Conservation (phyloP, 768 basidiomycete genomes). For the Calocera cornea region DNA sequence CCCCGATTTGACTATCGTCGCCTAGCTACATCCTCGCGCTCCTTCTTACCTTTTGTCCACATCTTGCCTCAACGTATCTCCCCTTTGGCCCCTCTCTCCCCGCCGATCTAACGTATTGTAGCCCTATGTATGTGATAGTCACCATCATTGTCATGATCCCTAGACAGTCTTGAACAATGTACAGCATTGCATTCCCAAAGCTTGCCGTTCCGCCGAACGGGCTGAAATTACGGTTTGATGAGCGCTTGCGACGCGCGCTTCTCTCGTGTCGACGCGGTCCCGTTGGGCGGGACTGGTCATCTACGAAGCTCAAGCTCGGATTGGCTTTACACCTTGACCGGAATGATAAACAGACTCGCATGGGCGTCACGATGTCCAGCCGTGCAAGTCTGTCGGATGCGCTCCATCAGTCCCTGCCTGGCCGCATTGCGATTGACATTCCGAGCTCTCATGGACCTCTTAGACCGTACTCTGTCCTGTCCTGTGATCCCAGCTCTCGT, state of each 20-base stretch:
- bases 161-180: conserved; percentile 6
- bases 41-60: background rate
- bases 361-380: background rate
- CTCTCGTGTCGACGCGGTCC: background rate
- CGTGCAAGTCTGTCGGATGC: too few relatives aligned
- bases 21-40: background rate
- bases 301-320: background rate
- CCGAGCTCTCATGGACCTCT: too few relatives aligned
- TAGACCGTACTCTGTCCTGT: too few relatives aligned
- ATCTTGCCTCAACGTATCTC: background rate
- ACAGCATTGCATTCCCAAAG: background rate
- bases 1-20: conserved; percentile 4
- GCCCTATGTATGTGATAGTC: conserved; percentile 4
- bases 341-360: background rate
- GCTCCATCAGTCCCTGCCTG: too few relatives aligned
- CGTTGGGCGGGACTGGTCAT: background rate
- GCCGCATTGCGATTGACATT: background rate
- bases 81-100: background rate
- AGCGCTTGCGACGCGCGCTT: background rate
- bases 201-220: background rate
- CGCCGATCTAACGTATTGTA: background rate
- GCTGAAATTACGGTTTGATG: background rate
- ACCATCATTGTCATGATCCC: background rate
- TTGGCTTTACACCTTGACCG: background rate
- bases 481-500: too few relatives aligned